Base-by-base conservation (phyloP, 192 early-diverging fungal species). In the Backusella westeae region DNA sequence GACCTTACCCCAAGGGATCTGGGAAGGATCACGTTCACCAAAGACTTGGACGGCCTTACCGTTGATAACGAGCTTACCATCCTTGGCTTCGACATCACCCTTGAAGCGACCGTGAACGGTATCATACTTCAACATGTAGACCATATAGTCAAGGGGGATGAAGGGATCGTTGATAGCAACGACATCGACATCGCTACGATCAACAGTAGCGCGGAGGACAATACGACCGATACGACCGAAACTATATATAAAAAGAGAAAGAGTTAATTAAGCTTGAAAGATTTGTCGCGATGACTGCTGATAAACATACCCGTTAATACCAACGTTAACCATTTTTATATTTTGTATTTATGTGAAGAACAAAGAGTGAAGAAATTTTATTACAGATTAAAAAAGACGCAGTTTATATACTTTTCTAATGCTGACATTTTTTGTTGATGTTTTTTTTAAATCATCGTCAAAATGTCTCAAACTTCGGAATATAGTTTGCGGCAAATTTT, bases 221-320 rank as follows among this genome's bases (percentile, higher is more conserved):
- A 99, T 91, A 86, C 97, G 97, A 76, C 97, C 97, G 78, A 99
- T 99, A 85, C 97, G 96, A 81, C 97, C 97, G 84, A 98, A 99
- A 69, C 94, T 88, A 80, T 36, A 38, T 19, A 36, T 4, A 71
- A 36, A 9, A 49, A 36, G 23, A 21, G 69, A 12, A 17, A 14
- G n/a, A 42, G 42, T 29, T 10, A 29, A 41, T 41, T 15, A 36
- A 23, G 6, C 1, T 39, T 9, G 38, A 32, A 8, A 17, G 5
- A 29, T 59, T 34, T 15, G 34, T 23, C 6, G 23, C 7, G 2
- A 32, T 35, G 29, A 19, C 9, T 68, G 12, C 17, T 67, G n/a
- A 14, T 41, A 1, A 3, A 71, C 69, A 46, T 72, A 72, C 70
- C 70, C 70, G 70, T 72, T 72, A 72, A 72, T 72, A 49, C 70